Evolutionary conservation across 2,329 filamentous ascomycete species (phyloP).

Genomic region (Scytalidium lignicola): DNA sequence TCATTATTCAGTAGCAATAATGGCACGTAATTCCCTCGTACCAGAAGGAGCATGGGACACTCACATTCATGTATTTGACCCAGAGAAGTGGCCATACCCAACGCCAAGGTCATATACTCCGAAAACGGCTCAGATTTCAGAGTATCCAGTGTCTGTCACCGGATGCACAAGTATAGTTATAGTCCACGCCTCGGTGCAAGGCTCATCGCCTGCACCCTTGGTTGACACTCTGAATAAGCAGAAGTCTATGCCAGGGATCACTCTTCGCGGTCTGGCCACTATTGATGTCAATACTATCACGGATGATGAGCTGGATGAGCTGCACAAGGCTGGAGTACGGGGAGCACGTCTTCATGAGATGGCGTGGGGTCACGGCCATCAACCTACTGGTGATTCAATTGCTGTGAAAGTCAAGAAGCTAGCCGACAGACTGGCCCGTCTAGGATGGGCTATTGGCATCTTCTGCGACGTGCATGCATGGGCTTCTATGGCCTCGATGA

Average conservation of each 20-base stretch:
- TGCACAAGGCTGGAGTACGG: slow-evolving; percentile 20
- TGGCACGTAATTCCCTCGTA: slow-evolving; percentile 1
- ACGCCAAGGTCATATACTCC: slow-evolving; percentile 19
- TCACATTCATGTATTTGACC: slow-evolving; percentile 19
- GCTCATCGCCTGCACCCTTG: slow-evolving; percentile 16
- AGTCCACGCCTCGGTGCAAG: slow-evolving; percentile 22
- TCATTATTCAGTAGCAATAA: neutral
- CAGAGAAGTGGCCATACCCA: slow-evolving; percentile 14
- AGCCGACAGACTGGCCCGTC: slow-evolving; percentile 11
- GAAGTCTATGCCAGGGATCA: neutral
- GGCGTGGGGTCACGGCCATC: slow-evolving; percentile 17
- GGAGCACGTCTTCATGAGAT: slow-evolving; percentile 19
- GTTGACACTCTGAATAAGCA: slow-evolving; percentile 14
- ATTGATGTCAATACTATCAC: slow-evolving; percentile 7
- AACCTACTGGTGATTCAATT: slow-evolving; percentile 11
- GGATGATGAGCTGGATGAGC: slow-evolving; percentile 17
- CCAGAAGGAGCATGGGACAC: slow-evolving; percentile 12
- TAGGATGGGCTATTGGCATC: slow-evolving; percentile 18
- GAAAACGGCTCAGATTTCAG: slow-evolving; percentile 13
- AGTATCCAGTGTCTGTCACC: slow-evolving; percentile 16
- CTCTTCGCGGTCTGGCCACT: neutral
- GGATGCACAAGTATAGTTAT: slow-evolving; percentile 19
- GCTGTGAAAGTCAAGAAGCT: slow-evolving; percentile 11
- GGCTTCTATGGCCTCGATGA: slow-evolving; percentile 17
- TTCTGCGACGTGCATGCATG: slow-evolving; percentile 16